phyloP scores from a whole-genome alignment of 805 yeast genomes.

The Wickerhamomyces canadensis region DNA sequence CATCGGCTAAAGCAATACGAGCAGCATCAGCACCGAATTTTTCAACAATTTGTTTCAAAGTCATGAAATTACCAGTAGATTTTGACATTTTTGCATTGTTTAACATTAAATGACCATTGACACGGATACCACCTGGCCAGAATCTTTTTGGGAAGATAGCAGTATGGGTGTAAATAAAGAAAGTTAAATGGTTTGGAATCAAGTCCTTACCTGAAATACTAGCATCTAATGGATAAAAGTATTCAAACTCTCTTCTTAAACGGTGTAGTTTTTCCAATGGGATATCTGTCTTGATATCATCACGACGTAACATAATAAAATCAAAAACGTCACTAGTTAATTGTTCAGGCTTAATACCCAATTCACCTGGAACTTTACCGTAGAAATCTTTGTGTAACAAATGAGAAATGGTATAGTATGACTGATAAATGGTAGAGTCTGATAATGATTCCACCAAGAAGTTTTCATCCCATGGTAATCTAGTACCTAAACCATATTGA shows the following conservation, averaged over 20 bases:
- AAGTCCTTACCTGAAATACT: constrained; percentile 95
- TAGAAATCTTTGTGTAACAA: constrained; percentile 81
- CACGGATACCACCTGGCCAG: constrained; percentile 95
- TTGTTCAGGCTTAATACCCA: constrained; percentile 71
- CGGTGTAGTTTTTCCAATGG: constrained; percentile 60
- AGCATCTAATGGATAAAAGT: constrained; percentile 91
- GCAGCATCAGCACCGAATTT: constrained; percentile 98
- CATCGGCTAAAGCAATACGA: constrained; percentile 96
- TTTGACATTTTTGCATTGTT: constrained; percentile 98
- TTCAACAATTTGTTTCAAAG: constrained; percentile 73
- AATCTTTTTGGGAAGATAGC: constrained; percentile 84
- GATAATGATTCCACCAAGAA: constrained; percentile 91
- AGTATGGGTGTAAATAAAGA: constrained; percentile 88
- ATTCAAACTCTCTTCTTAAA: constrained; percentile 91
- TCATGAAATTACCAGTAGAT: constrained; percentile 95
- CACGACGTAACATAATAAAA: constrained; percentile 74
- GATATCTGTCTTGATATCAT: constrained; percentile 49
- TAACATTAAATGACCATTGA: constrained; percentile 91
- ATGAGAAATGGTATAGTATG: constrained; percentile 88
- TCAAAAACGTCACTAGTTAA: constrained; percentile 93
- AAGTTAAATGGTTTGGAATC: constrained; percentile 94
- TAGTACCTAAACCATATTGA: constrained; percentile 93
- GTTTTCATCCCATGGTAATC: constrained; percentile 93
- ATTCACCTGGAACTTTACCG: constrained; percentile 70
- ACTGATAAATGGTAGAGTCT: constrained; percentile 93